phyloP scores from a whole-genome alignment of 768 basidiomycete species.

The Collybia nuda region DNA sequence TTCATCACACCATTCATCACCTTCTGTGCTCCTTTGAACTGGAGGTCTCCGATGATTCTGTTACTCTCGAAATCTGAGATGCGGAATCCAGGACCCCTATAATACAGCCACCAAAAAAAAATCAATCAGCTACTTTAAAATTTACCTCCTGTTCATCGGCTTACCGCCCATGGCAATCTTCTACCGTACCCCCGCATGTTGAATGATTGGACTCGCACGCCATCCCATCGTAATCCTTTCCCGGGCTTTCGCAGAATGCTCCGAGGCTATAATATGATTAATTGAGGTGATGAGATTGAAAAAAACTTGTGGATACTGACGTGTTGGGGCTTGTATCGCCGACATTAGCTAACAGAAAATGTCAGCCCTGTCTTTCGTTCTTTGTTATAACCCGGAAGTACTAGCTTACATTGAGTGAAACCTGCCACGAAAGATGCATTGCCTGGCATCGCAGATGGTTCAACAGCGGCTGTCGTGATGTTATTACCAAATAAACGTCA shows the following conservation, averaged over 20 bases:
- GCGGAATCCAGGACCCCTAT: slow-evolving; percentile 73
- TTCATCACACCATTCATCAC: slow-evolving; percentile 55
- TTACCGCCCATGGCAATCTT: slow-evolving; percentile 73
- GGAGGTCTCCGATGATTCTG: slow-evolving; percentile 64
- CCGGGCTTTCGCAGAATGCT: slow-evolving; percentile 78
- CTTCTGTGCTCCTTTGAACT: slow-evolving; percentile 66
- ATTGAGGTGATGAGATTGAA: slow-evolving; percentile 4
- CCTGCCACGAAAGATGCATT: slow-evolving; percentile 72
- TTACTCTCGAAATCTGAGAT: slow-evolving; percentile 78
- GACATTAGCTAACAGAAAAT: slow-evolving; percentile 60
- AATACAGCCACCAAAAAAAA: neutral
- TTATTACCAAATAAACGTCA: slow-evolving; percentile 4
- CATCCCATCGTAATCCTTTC: slow-evolving; percentile 63
- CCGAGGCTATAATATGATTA: slow-evolving; percentile 43
- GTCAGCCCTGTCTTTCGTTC: slow-evolving; percentile 6
- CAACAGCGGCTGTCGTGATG: slow-evolving; percentile 47
- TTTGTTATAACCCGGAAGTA: neutral
- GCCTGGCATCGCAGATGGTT: slow-evolving; percentile 68
- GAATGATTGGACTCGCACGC: slow-evolving; percentile 70
- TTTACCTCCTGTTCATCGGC: slow-evolving; percentile 3
- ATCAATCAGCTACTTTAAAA: neutral
- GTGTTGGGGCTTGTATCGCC: slow-evolving; percentile 82
- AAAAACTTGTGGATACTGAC: slow-evolving; percentile 37
- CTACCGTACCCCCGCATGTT: slow-evolving; percentile 68
- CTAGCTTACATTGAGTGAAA: slow-evolving; percentile 63